phyloP scores from a whole-genome alignment of 2,329 filamentous ascomycete species.

The Trichoderma asperellum region DNA sequence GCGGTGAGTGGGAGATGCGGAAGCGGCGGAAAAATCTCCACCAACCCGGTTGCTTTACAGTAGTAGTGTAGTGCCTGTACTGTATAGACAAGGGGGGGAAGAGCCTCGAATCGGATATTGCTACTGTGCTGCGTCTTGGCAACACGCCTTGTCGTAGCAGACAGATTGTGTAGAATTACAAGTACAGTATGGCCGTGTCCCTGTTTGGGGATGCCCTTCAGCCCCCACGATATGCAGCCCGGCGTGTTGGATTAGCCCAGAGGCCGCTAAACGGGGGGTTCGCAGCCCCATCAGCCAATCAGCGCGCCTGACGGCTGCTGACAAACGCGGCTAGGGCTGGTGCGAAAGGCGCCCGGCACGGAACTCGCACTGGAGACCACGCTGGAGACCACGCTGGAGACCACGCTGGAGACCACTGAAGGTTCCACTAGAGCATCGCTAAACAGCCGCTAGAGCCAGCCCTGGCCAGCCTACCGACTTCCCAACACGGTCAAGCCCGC shows the following conservation, averaged over 20 bases:
- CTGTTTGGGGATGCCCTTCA: not conserved
- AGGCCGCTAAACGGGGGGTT: not conserved
- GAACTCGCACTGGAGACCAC: not conserved
- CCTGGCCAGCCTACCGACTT: conserved; percentile 9
- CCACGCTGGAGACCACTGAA: not conserved
- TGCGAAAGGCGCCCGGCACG: not conserved
- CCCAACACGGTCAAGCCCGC: not conserved
- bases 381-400: not conserved
- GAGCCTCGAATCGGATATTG: too few species aligned
- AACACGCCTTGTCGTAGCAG: not conserved
- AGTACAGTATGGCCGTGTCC: not conserved
- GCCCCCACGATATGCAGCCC: not conserved
- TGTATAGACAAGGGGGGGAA: too few species aligned
- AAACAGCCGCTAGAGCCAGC: not conserved
- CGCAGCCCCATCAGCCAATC: not conserved
- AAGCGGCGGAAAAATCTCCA: not conserved
- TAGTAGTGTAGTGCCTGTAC: too few species aligned
- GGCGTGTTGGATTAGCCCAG: not conserved
- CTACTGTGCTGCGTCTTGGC: too few species aligned
- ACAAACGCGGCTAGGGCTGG: not conserved
- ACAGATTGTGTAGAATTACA: not conserved
- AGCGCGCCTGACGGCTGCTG: not conserved
- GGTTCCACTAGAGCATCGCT: not conserved
- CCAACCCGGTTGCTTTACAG: not conserved
- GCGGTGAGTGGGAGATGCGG: not conserved